phyloP scores from a whole-genome alignment of 2,329 filamentous ascomycete genomes.

The Stagonosporopsis cucurbitacearum region DNA sequence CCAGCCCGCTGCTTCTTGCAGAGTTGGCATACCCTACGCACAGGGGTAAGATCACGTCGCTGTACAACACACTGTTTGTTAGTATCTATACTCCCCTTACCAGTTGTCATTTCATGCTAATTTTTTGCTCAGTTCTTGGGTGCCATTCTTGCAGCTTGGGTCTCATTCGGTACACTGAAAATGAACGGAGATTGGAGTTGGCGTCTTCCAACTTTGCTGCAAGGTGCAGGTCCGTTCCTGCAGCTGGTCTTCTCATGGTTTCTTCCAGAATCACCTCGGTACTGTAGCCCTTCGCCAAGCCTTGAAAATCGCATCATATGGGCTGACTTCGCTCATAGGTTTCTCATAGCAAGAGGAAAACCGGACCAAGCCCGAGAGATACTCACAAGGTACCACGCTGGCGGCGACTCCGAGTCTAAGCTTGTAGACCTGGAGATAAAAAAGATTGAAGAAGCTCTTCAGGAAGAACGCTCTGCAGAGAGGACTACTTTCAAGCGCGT shows the following conservation, averaged over 20 bases:
- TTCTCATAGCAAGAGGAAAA: no score
- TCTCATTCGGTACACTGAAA: conserved; percentile 55
- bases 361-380: background rate
- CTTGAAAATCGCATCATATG: background rate
- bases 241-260: no score
- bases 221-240: background rate
- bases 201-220: conserved; percentile 42
- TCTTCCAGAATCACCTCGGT: no score
- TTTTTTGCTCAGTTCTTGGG: no score
- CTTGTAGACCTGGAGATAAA: background rate
- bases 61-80: no score
- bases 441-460: background rate
- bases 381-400: background rate
- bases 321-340: background rate
- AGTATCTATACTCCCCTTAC: no score
- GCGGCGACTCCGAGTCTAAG: background rate
- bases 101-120: no score
- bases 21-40: no score
- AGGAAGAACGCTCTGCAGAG: background rate
- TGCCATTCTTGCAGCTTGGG: conserved; percentile 53
- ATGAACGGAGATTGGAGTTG: conserved; percentile 49
- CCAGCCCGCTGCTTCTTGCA: no score
- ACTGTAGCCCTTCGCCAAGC: background rate
- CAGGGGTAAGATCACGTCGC: no score
- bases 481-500: background rate